phyloP scores from a whole-genome alignment of 257 asterid species.

The Striga asiatica region DNA sequence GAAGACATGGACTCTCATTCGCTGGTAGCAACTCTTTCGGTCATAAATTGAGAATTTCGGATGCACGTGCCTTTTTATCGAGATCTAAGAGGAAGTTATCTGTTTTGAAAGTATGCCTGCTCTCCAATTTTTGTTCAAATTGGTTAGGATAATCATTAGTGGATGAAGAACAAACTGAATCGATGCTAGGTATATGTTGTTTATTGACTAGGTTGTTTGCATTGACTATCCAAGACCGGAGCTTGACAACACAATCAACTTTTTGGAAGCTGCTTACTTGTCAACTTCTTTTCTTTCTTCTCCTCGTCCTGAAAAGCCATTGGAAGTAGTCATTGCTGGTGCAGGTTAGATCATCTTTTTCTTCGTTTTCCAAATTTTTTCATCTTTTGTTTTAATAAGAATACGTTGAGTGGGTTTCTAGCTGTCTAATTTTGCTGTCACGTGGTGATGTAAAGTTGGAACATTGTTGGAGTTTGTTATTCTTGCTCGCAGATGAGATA shows the following conservation, averaged over 20 bases:
- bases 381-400: neutral
- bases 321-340: slow-evolving; percentile 86
- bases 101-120: slow-evolving; percentile 44
- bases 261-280: slow-evolving; percentile 58
- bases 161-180: neutral
- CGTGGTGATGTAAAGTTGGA: neutral
- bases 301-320: slow-evolving; percentile 67
- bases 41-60: slow-evolving; percentile 24
- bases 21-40: slow-evolving; percentile 41
- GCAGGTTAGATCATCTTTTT: slow-evolving; percentile 43
- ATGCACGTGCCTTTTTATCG: slow-evolving; percentile 17
- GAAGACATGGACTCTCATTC: slow-evolving; percentile 33
- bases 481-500: too few relatives aligned
- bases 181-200: neutral
- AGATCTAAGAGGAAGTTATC: slow-evolving; percentile 21
- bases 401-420: too few relatives aligned
- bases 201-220: slow-evolving; percentile 51
- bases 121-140: neutral
- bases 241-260: slow-evolving; percentile 57
- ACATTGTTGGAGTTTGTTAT: too few relatives aligned
- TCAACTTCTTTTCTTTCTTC: slow-evolving; percentile 57
- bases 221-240: slow-evolving; percentile 72
- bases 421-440: neutral
- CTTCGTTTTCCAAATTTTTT: neutral
- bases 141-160: neutral